Conservation (phyloP, 2,329 filamentous ascomycete genomes). For the Coccinonectria pachysandricola region DNA sequence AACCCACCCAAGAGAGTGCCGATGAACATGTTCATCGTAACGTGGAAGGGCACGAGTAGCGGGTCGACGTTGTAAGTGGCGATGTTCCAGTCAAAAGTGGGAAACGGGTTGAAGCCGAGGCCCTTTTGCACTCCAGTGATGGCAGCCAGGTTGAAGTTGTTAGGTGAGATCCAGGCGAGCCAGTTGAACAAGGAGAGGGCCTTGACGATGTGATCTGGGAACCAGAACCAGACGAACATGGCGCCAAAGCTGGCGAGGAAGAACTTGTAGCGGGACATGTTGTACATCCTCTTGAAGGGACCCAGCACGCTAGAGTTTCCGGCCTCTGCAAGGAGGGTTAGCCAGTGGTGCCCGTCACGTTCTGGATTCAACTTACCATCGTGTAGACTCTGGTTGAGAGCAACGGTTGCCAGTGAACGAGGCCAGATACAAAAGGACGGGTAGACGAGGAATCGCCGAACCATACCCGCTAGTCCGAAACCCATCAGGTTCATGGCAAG, state of each 20-base stretch:
- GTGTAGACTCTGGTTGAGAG: conserved; percentile 32
- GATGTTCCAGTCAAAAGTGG: conserved; percentile 37
- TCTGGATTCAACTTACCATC: conserved; percentile 23
- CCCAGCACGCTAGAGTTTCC: not conserved
- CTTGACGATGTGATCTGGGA: conserved; percentile 37
- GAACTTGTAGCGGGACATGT: conserved; percentile 30
- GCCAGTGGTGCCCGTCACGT: conserved; percentile 8
- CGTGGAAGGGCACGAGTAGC: conserved; percentile 28
- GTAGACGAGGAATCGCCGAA: conserved; percentile 40
- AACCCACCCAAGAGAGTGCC: conserved; percentile 25
- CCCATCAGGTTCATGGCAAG: conserved; percentile 32
- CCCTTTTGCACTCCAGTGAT: conserved; percentile 37
- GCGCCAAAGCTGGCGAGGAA: conserved; percentile 29
- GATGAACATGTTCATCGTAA: conserved; percentile 25
- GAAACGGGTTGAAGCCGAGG: conserved; percentile 28
- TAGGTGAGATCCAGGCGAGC: conserved; percentile 38
- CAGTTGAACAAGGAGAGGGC: conserved; percentile 35
- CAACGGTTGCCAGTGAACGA: conserved; percentile 37
- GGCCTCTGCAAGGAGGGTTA: not conserved
- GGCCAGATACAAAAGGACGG: conserved; percentile 38
- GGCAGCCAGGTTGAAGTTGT: conserved; percentile 35
- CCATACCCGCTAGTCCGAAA: conserved; percentile 42
- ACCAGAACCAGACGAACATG: conserved; percentile 38
- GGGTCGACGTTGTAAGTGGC: conserved; percentile 12
- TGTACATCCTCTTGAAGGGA: conserved; percentile 18